Evolutionary conservation across 768 basidiomycete genomes (phyloP).

Genomic region (Rhizopogon vulgaris): DNA sequence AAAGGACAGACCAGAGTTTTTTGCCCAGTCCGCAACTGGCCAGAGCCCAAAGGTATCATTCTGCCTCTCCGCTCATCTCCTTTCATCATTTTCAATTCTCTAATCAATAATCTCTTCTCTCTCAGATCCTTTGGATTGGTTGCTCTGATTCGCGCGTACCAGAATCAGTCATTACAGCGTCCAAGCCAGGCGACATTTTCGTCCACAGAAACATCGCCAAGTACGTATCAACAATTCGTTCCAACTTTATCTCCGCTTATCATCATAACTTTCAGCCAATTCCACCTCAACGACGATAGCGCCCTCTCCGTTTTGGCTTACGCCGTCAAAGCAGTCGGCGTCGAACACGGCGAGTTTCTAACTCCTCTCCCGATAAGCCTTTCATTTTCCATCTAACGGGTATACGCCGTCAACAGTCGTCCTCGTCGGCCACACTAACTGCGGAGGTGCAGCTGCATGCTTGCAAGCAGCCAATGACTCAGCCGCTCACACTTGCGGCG

Average conservation of each 20-base stretch:
- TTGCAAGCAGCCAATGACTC: conserved; percentile 38
- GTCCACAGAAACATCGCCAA: conserved; percentile 90
- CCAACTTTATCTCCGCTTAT: no score
- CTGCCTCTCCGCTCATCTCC: conserved; percentile 6
- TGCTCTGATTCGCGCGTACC: conserved; percentile 88
- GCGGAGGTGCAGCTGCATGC: conserved; percentile 69
- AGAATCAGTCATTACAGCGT: conserved; percentile 67
- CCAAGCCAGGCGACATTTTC: conserved; percentile 82
- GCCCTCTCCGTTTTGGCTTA: conserved; percentile 68
- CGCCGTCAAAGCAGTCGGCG: conserved; percentile 63
- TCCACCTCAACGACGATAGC: conserved; percentile 66
- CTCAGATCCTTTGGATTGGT: conserved; percentile 73
- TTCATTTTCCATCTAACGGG: conserved; percentile 5
- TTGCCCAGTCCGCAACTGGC: conserved; percentile 50
- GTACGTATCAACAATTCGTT: conserved; percentile 32
- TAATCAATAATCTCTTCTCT: not conserved
- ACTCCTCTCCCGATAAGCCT: conserved; percentile 28
- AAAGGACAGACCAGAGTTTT: conserved; percentile 55
- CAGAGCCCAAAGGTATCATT: conserved; percentile 56
- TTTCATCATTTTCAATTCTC: not conserved
- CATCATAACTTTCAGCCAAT: no score
- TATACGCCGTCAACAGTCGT: conserved; percentile 43
- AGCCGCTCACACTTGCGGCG: conserved; percentile 6
- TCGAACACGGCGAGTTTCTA: conserved; percentile 65
- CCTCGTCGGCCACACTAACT: conserved; percentile 77